Evolutionary conservation across 2,329 filamentous ascomycete genomes (phyloP), one percentile per base, ranked within the genome.

Genomic region (Cladosporium sp.): DNA sequence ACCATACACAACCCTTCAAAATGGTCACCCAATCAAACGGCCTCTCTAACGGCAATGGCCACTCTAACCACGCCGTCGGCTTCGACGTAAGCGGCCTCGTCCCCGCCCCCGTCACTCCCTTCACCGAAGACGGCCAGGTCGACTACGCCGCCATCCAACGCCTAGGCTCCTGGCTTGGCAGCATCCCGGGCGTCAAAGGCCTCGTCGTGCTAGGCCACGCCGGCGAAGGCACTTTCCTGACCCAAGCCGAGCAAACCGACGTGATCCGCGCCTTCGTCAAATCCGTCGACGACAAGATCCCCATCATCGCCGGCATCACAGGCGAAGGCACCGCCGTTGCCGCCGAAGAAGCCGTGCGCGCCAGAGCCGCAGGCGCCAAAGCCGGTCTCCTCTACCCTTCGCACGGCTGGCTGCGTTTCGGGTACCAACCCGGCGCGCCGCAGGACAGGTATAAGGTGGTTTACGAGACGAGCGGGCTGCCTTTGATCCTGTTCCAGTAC

Each of bases 371-470:
- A 57, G 83, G 83, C 37, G 83, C 83, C 3, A 73, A 80, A 14
- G 83, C 83, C 10, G 83, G 83, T 21, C 78, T 85, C 0, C 72
- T 85, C 2, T 85, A 85, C 69, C 83, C 83, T 16, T 83, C 81
- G 0, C 83, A 85, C 65, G 83, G 83, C 64, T 85, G 83, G 83
- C 72, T 85, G 28, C 80, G 83, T n/a, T 85, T 85, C 68, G 83
- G 83, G 10, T 85, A 85, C 69, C 83, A 85, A 68, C 74, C 77
- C 14, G 83, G 82, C 29, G 83, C 83, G 10, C 82, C 83, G 2
- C 82, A 85, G 68, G 82, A 84, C 68, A 78, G 83, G 37, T 85
- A 85, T 76, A 79, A 78, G 71, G 75, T 74, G 0, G 82, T 85
- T 8, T 84, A 81, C 66, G 83, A 84, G 75, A 78, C 79, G 50